Conservation (phyloP, 2,329 filamentous ascomycete species). For the Nigrospora osmanthi region DNA sequence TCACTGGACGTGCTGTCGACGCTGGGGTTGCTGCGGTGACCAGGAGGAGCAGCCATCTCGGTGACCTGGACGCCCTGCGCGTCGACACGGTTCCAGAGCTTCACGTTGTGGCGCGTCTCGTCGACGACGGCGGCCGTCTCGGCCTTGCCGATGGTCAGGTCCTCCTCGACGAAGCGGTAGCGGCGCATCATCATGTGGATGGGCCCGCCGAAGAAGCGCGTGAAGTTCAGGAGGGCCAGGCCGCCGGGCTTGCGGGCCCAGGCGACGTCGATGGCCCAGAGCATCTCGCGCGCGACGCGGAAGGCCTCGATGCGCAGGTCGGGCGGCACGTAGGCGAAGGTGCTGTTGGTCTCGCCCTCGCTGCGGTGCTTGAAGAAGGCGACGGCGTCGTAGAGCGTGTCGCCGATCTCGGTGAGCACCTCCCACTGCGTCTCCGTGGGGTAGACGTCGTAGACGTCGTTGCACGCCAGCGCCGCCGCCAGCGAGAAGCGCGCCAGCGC, state of each 20-base stretch:
- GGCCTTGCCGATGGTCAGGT: slow-evolving; percentile 15
- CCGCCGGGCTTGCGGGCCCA: slow-evolving; percentile 5
- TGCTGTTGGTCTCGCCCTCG: slow-evolving; percentile 24
- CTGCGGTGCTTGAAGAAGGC: slow-evolving; percentile 24
- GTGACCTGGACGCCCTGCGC: background rate
- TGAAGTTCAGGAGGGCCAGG: slow-evolving; percentile 12
- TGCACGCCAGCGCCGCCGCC: slow-evolving; percentile 21
- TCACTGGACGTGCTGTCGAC: too few relatives aligned
- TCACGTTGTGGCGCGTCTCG: slow-evolving; percentile 15
- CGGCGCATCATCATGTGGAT: slow-evolving; percentile 25
- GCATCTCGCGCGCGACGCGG: slow-evolving; percentile 16
- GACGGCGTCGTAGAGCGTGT: slow-evolving; percentile 21
- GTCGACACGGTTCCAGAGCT: slow-evolving; percentile 23
- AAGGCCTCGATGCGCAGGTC: slow-evolving; percentile 14
- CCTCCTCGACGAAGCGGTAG: slow-evolving; percentile 25
- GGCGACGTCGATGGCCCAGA: slow-evolving; percentile 22
- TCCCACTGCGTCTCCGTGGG: slow-evolving; percentile 13
- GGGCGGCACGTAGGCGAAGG: slow-evolving; percentile 19
- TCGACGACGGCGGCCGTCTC: slow-evolving; percentile 15
- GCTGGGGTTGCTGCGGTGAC: too few relatives aligned
- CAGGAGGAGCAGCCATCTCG: too few relatives aligned
- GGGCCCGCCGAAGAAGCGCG: slow-evolving; percentile 21
- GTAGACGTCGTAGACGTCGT: slow-evolving; percentile 17
- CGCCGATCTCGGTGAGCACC: slow-evolving; percentile 15
- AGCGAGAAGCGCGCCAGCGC: slow-evolving; percentile 22